phyloP scores from a whole-genome alignment of 352 stramenopile species.

The Pythium phragmitis region DNA sequence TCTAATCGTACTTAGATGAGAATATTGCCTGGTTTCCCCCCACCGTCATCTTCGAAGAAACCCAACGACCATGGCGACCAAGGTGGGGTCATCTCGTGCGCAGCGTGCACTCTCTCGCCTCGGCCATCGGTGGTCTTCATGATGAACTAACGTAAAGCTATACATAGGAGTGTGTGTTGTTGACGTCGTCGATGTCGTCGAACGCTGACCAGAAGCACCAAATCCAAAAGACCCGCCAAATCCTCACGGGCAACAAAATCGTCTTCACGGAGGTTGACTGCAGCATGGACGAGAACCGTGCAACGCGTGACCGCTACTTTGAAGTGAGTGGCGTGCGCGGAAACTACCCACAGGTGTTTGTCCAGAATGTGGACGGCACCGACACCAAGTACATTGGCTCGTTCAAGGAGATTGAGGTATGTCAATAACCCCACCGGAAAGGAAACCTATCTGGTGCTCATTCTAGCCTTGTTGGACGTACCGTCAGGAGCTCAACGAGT shows the following conservation, averaged over 20 bases:
- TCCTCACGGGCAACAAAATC: slow-evolving; percentile 75
- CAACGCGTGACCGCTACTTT: slow-evolving; percentile 75
- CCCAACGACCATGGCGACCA: slow-evolving; percentile 15
- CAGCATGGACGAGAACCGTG: slow-evolving; percentile 76
- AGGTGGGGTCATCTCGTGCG: slow-evolving; percentile 7
- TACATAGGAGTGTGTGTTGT: slow-evolving; percentile 45
- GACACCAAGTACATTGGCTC: slow-evolving; percentile 70
- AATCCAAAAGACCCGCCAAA: slow-evolving; percentile 64
- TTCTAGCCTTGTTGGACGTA: not conserved
- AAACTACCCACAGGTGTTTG: slow-evolving; percentile 87
- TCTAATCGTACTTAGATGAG: slow-evolving; percentile 11
- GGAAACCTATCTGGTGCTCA: not conserved
- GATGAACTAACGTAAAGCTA: not conserved
- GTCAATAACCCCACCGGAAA: not conserved
- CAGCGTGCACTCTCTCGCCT: not conserved
- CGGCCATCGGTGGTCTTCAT: not conserved
- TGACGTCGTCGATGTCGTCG: slow-evolving; percentile 76
- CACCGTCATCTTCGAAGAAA: not conserved
- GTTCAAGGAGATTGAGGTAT: slow-evolving; percentile 80
- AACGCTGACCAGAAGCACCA: slow-evolving; percentile 80
- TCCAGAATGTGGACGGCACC: slow-evolving; percentile 49
- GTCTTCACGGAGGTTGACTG: slow-evolving; percentile 76
- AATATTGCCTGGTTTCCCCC: not conserved
- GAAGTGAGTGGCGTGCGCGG: slow-evolving; percentile 72
- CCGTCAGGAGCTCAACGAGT: slow-evolving; percentile 74